These are phyloP conservation scores for Posidonia oceanica DNA, from an alignment of 116 monocot species.

Conservation along the genomic window DNA sequence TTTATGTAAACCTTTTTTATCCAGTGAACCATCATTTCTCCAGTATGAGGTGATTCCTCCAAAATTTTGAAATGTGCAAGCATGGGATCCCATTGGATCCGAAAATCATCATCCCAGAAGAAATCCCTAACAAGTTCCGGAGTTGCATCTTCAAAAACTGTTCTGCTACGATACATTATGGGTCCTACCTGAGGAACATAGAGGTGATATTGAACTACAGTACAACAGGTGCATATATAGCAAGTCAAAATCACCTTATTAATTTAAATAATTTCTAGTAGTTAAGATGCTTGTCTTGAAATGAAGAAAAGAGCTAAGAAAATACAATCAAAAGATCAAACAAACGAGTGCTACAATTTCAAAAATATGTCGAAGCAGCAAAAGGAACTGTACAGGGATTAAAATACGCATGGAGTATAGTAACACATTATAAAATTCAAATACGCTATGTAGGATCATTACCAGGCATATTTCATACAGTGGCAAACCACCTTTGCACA, in stretches of 20 bases:
- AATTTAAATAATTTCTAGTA: not conserved
- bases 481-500: too few relatives aligned
- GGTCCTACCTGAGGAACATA: slow-evolving; percentile 42
- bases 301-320: not conserved
- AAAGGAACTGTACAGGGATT: too few relatives aligned
- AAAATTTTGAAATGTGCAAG: slow-evolving; percentile 65
- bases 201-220: not conserved
- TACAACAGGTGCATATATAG: not conserved
- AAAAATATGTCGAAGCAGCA: too few relatives aligned
- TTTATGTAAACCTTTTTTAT: slow-evolving; percentile 68
- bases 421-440: too few relatives aligned
- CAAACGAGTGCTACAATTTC: too few relatives aligned
- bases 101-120: slow-evolving; percentile 97
- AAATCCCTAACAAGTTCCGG: slow-evolving; percentile 95
- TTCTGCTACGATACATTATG: slow-evolving; percentile 64
- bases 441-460: too few relatives aligned
- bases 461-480: too few relatives aligned
- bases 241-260: not conserved
- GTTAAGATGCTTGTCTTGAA: not conserved
- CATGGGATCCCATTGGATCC: slow-evolving; percentile 91
- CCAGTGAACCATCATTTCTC: slow-evolving; percentile 84
- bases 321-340: too few relatives aligned
- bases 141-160: slow-evolving; percentile 91
- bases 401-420: too few relatives aligned
- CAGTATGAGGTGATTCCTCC: slow-evolving; percentile 65